Conservation (phyloP, 1,284 basidiomycete genomes). For the Quambalaria eucalypti region DNA sequence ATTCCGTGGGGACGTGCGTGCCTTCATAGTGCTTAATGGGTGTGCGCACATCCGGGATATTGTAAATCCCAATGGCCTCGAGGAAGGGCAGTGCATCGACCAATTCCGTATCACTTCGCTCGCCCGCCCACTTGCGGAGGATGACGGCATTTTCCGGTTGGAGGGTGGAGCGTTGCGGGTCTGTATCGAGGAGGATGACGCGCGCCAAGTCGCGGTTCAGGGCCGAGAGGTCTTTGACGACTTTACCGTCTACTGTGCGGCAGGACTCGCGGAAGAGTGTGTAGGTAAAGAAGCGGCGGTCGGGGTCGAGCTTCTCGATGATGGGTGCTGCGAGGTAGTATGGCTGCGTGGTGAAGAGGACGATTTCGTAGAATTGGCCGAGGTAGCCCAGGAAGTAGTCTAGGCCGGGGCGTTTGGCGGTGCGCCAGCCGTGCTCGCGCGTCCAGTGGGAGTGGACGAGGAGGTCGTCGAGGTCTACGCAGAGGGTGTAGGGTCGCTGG, state of each 20-base stretch:
- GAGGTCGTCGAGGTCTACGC: constrained; percentile 85
- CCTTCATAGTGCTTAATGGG: constrained; percentile 75
- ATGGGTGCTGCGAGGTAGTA: constrained; percentile 81
- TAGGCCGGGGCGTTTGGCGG: constrained; percentile 69
- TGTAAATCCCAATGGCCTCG: constrained; percentile 55
- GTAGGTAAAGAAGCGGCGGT: constrained; percentile 78
- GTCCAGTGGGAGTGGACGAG: constrained; percentile 79
- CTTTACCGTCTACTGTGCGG: constrained; percentile 30
- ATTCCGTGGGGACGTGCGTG: constrained; percentile 80
- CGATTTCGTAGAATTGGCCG: constrained; percentile 94
- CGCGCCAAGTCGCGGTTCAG: constrained; percentile 87
- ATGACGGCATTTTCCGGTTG: constrained; percentile 87
- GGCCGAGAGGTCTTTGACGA: constrained; percentile 71
- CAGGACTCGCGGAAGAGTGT: constrained; percentile 72
- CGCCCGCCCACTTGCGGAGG: constrained; percentile 78
- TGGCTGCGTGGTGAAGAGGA: constrained; percentile 86
- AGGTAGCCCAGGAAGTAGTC: constrained; percentile 96
- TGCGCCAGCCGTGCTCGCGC: constrained; percentile 50
- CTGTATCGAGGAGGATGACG: constrained; percentile 79
- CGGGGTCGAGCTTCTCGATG: constrained; percentile 87
- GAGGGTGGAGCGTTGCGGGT: constrained; percentile 64
- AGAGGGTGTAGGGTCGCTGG: constrained; percentile 81
- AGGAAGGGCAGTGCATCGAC: constrained; percentile 90
- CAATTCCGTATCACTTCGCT: constrained; percentile 64
- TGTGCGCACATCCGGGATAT: constrained; percentile 65